These are phyloP conservation scores for Neofusicoccum parvum DNA, from an alignment of 2,329 filamentous ascomycete genomes.

Conservation along the genomic window DNA sequence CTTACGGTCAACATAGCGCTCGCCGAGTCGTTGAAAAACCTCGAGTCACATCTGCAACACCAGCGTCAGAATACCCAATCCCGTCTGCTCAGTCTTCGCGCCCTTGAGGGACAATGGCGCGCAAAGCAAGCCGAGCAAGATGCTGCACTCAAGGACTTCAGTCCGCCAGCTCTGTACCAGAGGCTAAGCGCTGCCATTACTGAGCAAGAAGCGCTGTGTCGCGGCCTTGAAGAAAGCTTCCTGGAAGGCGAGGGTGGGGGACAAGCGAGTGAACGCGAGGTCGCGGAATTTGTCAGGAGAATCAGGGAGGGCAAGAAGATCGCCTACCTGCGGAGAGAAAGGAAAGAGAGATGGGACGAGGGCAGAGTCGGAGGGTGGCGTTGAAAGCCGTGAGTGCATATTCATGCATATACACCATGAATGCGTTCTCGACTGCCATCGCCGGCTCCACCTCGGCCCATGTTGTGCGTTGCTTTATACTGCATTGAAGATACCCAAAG, in stretches of 20 bases:
- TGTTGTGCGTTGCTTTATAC: not conserved
- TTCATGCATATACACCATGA: not conserved
- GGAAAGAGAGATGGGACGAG: conserved; percentile 94
- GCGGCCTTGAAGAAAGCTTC: conserved; percentile 90
- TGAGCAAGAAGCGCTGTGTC: conserved; percentile 81
- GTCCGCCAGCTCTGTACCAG: conserved; percentile 83
- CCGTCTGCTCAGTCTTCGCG: conserved; percentile 78
- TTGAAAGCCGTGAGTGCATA: conserved; percentile 26
- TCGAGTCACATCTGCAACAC: conserved; percentile 61
- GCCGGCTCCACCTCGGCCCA: not conserved
- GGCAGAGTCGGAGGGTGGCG: conserved; percentile 93
- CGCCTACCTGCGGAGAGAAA: conserved; percentile 79
- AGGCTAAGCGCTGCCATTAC: conserved; percentile 72
- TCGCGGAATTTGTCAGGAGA: conserved; percentile 78
- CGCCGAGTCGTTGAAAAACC: conserved; percentile 62
- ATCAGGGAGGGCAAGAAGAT: conserved; percentile 79
- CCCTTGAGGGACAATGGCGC: conserved; percentile 89
- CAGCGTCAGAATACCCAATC: conserved; percentile 75
- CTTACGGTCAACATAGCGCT: conserved; percentile 73
- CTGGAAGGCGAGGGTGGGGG: conserved; percentile 61
- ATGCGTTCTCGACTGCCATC: not conserved
- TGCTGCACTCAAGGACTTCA: conserved; percentile 78
- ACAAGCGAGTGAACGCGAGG: conserved; percentile 75
- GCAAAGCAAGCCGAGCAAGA: conserved; percentile 90
- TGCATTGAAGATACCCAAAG: conserved; percentile 5